These are phyloP conservation scores for Crithidia thermophila DNA, from an alignment of 208 protist genomes.

Conservation along the genomic window DNA sequence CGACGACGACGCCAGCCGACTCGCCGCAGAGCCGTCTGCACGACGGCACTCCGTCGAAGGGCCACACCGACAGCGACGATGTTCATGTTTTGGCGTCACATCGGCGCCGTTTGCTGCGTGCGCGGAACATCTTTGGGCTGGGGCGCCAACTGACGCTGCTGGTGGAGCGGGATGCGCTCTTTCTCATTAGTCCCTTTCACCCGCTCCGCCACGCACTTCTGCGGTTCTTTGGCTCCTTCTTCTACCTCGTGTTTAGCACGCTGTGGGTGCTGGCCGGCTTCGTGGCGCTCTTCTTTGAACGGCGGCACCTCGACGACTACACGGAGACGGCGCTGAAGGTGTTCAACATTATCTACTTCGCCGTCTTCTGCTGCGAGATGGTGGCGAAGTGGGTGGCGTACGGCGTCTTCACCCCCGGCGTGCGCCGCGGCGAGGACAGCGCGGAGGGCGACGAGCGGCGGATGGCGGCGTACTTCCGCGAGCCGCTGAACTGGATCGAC, in stretches of 20 bases:
- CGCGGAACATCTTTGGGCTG: neutral
- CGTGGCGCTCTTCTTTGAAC: constrained; percentile 65
- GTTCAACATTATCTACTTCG: constrained; percentile 51
- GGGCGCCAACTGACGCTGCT: neutral
- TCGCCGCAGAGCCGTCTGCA: too few relatives aligned
- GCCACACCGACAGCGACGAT: neutral
- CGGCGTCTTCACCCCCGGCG: constrained; percentile 24
- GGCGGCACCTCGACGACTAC: constrained; percentile 5
- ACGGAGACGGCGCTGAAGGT: constrained; percentile 14
- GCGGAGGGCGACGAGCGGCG: neutral
- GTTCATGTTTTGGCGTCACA: neutral
- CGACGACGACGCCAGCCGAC: neutral
- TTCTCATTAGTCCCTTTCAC: constrained; percentile 26
- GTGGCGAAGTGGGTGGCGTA: constrained; percentile 55
- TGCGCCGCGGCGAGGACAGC: neutral
- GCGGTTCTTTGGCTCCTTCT: constrained; percentile 35
- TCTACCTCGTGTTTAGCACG: constrained; percentile 39
- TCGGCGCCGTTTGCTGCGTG: constrained; percentile 2
- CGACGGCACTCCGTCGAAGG: too few relatives aligned
- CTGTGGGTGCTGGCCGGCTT: constrained; percentile 42
- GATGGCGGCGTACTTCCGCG: constrained; percentile 43
- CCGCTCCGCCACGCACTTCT: constrained; percentile 32
- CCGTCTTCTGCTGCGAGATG: constrained; percentile 65
- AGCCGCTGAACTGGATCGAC: constrained; percentile 59
- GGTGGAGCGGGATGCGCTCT: constrained; percentile 16